A percentile compares a stretch with the other conserved stretches of the same genome.
phyloP scores from a whole-genome alignment of 495 filamentous ascomycete genomes.

The Daldinia loculata region DNA sequence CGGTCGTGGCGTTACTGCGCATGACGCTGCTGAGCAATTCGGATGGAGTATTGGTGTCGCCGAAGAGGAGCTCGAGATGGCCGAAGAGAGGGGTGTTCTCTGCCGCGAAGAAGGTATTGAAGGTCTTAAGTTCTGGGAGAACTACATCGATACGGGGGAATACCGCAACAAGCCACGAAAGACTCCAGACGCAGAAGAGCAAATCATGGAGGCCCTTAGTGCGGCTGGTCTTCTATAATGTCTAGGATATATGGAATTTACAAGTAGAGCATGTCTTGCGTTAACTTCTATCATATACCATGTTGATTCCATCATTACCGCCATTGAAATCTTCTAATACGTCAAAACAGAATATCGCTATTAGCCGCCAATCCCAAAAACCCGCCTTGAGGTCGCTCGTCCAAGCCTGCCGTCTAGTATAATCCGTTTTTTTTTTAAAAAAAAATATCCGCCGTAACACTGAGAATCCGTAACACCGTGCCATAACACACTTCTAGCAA shows the following conservation, averaged over 20 bases:
- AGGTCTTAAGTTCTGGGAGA: constrained; percentile 83
- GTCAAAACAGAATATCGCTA: background rate
- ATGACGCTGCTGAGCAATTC: constrained; percentile 89
- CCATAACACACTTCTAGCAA: constrained; percentile 4
- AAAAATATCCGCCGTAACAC: constrained; percentile 12
- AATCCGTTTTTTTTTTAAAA: constrained; percentile 8
- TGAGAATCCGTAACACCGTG: constrained; percentile 13
- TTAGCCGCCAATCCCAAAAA: background rate
- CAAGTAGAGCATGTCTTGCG: background rate
- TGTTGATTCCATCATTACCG: background rate
- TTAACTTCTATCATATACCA: constrained; percentile 13
- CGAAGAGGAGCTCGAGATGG: constrained; percentile 95
- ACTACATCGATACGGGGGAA: constrained; percentile 62
- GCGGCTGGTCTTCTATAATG: constrained; percentile 51
- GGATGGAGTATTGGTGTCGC: constrained; percentile 99
- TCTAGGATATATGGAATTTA: background rate
- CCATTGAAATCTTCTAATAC: constrained; percentile 5
- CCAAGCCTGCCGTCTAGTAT: constrained; percentile 4
- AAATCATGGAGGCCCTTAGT: constrained; percentile 44
- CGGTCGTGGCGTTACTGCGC: constrained; percentile 86
- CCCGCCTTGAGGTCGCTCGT: background rate
- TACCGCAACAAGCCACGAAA: constrained; percentile 35
- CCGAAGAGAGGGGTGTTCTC: constrained; percentile 82
- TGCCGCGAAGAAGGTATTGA: constrained; percentile 87
- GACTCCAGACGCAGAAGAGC: constrained; percentile 32